Percentiles rank a stretch among this genome's conserved stretches.
phyloP scores from a whole-genome alignment of 2,329 filamentous ascomycete genomes.

The Diplodia sapinea region DNA sequence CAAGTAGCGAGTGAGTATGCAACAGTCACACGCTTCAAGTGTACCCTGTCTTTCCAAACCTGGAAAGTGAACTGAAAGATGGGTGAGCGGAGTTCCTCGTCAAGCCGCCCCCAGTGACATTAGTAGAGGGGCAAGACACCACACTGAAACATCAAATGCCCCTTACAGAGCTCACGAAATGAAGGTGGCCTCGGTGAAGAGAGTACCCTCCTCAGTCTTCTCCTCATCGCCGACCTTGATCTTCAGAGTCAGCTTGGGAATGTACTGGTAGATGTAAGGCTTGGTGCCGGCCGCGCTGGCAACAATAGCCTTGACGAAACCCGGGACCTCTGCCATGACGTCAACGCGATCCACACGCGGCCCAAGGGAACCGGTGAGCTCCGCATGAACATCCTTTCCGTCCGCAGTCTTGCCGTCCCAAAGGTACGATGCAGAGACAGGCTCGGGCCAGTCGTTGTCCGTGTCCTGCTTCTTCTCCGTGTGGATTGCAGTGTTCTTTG shows the following conservation, averaged over 20 bases:
- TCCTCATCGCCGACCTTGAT: constrained; percentile 84
- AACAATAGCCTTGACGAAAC: constrained; percentile 93
- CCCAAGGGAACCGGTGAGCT: constrained; percentile 72
- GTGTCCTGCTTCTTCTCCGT: constrained; percentile 71
- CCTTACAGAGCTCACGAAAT: constrained; percentile 64
- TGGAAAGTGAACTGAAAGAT: constrained; percentile 17
- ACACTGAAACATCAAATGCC: constrained; percentile 1
- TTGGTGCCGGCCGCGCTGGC: constrained; percentile 87
- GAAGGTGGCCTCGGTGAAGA: constrained; percentile 95
- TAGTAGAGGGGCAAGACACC: constrained; percentile 17
- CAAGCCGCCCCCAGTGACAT: constrained; percentile 18
- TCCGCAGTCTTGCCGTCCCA: constrained; percentile 83
- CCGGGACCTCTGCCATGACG: constrained; percentile 95
- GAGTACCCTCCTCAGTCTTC: constrained; percentile 73
- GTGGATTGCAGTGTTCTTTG: constrained; percentile 70
- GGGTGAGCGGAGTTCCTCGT: constrained; percentile 12
- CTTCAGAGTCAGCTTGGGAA: constrained; percentile 75
- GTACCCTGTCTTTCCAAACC: constrained; percentile 10
- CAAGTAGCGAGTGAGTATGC: constrained; percentile 23
- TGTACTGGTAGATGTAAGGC: constrained; percentile 97
- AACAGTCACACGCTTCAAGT: constrained; percentile 23
- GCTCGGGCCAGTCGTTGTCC: constrained; percentile 88
- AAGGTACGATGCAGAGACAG: constrained; percentile 72
- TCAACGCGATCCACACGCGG: constrained; percentile 81
- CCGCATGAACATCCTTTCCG: constrained; percentile 72